Percentiles rank a stretch among this genome's conserved stretches.
These are phyloP conservation scores for Starmerella stellata DNA, from an alignment of 805 yeast species.

Conservation along the genomic window DNA sequence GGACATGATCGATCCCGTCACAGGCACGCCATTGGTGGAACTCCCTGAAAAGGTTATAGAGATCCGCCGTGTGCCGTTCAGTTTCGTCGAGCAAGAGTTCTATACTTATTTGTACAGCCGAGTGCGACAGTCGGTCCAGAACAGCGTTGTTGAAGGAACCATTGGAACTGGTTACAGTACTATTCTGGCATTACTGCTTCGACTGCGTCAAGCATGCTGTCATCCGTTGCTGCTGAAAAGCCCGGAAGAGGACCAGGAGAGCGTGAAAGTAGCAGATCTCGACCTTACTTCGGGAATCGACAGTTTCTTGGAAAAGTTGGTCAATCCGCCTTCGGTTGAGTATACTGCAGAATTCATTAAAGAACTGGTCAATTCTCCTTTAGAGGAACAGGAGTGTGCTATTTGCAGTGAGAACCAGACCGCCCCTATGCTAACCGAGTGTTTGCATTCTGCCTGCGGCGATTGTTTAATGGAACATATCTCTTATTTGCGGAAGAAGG, in stretches of 20 bases:
- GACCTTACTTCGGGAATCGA: slow-evolving; percentile 8
- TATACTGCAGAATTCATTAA: slow-evolving; percentile 18
- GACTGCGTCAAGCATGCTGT: slow-evolving; percentile 78
- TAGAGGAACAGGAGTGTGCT: slow-evolving; percentile 47
- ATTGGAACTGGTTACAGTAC: slow-evolving; percentile 56
- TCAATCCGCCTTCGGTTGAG: slow-evolving; percentile 6
- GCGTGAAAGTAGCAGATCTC: not conserved
- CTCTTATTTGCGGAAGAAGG: slow-evolving; percentile 39
- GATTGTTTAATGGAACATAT: slow-evolving; percentile 58
- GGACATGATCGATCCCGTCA: slow-evolving; percentile 43
- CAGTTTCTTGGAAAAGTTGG: slow-evolving; percentile 4
- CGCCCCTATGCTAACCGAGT: slow-evolving; percentile 46
- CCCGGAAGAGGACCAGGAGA: slow-evolving; percentile 7
- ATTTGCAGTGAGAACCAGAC: slow-evolving; percentile 61
- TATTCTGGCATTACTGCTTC: slow-evolving; percentile 61
- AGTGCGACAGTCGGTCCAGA: slow-evolving; percentile 34
- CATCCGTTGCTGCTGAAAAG: slow-evolving; percentile 47
- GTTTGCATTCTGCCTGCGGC: slow-evolving; percentile 68
- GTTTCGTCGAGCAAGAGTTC: slow-evolving; percentile 43
- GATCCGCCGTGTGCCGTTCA: slow-evolving; percentile 49
- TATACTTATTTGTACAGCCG: slow-evolving; percentile 51
- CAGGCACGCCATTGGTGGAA: slow-evolving; percentile 57
- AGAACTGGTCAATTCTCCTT: slow-evolving; percentile 19
- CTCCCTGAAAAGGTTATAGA: slow-evolving; percentile 60
- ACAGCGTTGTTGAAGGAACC: slow-evolving; percentile 35